phyloP scores from a whole-genome alignment of 1,284 basidiomycete species.

The Puccinia coronata region DNA sequence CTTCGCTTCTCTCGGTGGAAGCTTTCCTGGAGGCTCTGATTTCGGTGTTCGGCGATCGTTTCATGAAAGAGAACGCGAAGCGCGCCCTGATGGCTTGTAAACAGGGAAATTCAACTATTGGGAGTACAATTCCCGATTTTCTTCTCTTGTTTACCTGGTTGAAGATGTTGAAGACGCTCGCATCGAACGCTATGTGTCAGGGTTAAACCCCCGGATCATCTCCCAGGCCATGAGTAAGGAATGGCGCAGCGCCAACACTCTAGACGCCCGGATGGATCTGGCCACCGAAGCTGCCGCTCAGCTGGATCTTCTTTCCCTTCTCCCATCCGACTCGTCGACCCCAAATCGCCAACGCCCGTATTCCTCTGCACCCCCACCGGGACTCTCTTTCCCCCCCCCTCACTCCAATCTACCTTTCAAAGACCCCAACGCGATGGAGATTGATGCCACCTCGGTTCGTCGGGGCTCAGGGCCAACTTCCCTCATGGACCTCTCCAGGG shows the following conservation, averaged over 20 bases:
- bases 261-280: background rate
- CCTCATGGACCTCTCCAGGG: background rate
- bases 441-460: background rate
- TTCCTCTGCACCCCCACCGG: background rate
- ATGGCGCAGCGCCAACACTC: background rate
- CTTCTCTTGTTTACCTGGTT: constrained; percentile 24
- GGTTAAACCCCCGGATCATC: constrained; percentile 3
- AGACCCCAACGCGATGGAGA: constrained; percentile 9
- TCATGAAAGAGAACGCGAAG: background rate
- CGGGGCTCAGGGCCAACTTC: background rate
- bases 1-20: background rate
- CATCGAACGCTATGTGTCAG: background rate
- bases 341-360: background rate
- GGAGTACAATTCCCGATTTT: constrained; percentile 21
- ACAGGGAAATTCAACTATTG: background rate
- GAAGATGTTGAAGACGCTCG: constrained; percentile 2
- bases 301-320: background rate
- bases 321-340: background rate
- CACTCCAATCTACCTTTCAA: background rate
- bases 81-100: background rate
- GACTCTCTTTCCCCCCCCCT: background rate
- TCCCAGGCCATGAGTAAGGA: background rate
- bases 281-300: background rate
- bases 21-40: background rate
- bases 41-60: background rate